Base-by-base conservation (phyloP, 306 rosid species). In the Cyclanthera cordifolia region DNA sequence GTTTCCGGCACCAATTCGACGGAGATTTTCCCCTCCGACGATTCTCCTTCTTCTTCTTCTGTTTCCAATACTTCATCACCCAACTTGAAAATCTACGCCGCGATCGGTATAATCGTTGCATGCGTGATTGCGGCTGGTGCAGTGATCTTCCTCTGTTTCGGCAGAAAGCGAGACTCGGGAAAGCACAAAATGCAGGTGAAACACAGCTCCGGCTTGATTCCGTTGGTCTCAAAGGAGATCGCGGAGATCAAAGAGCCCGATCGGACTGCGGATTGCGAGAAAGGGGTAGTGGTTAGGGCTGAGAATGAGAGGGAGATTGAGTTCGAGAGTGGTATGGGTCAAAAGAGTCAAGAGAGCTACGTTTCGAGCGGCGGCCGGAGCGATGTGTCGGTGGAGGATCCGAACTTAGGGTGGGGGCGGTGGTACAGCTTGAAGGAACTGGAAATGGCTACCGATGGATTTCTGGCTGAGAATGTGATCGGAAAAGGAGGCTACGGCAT, bases 401-500 rank as follows among this genome's bases (percentile, higher is more conserved):
- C 79, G 7, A 79, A 87, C 51, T 83, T 89, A 4, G 99, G 99
- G 70, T 90, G 99, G 99, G 99, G 99, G 2, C 76, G 94, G 21
- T 93, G 99, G 99, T 90, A 87, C 67, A 82, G 83, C 73, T 57
- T 93, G 73, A 82, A 64, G 72, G 99, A 93, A 67, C 86, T 93
- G 64, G 88, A 85, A 65, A 10, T 57, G 1, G 99, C 95, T 47
- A 93, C 99, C 4, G 82, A 86, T 78, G 91, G 84, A 6, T 93
- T 93, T 37, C 49, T 86, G 0, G 77, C 75, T 4, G 83, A 74
- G 82, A 93, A 90, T 79, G 86, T 93, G 70, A 87, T 93, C 71
- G 99, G 99, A 10, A 96, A 93, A 81, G 99, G 99, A 8, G 99
- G 99, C 1, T 93, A 93, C 70, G 99, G 95, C 7, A 59, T 93